phyloP scores from a whole-genome alignment of 805 yeast genomes.

The Candida taoyuanica region DNA sequence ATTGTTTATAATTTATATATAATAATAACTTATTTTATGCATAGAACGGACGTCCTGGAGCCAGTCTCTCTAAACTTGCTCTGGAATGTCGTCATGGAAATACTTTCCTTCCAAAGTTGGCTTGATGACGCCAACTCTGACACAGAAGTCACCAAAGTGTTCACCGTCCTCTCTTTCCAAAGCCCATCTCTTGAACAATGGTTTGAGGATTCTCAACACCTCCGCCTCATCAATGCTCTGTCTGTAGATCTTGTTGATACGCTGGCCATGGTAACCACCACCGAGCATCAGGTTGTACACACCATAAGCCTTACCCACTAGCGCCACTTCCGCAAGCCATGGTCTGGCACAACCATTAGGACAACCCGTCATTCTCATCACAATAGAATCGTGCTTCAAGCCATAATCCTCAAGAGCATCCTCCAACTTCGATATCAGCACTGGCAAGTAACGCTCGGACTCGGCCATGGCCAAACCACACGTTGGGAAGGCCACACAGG shows the following conservation, averaged over 20 bases:
- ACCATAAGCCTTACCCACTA: conserved; percentile 92
- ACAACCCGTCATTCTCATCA: conserved; percentile 98
- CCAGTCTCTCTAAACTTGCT: too few relatives aligned
- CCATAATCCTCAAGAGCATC: conserved; percentile 87
- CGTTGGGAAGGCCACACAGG: conserved; percentile 98
- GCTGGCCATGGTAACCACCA: conserved; percentile 92
- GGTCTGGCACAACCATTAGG: conserved; percentile 99
- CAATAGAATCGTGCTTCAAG: conserved; percentile 87
- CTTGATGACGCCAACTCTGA: conserved; percentile 81
- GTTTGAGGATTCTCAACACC: conserved; percentile 68
- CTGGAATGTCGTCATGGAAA: conserved; percentile 92
- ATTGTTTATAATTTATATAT: too few relatives aligned
- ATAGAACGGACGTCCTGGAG: too few relatives aligned
- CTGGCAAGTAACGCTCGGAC: conserved; percentile 85
- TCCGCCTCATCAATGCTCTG: conserved; percentile 90
- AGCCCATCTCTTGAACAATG: conserved; percentile 92
- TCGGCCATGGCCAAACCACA: conserved; percentile 99
- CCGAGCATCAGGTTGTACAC: conserved; percentile 93
- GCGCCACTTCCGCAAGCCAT: conserved; percentile 94
- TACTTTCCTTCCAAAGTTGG: conserved; percentile 87
- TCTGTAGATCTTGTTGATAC: conserved; percentile 84
- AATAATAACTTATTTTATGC: too few relatives aligned
- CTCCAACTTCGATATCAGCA: conserved; percentile 75
- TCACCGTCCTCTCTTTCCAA: conserved; percentile 87
- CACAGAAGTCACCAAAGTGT: conserved; percentile 90